Evolutionary conservation across 73 alveolate species (phyloP).

Genomic region (Tetrahymena thermophila): DNA sequence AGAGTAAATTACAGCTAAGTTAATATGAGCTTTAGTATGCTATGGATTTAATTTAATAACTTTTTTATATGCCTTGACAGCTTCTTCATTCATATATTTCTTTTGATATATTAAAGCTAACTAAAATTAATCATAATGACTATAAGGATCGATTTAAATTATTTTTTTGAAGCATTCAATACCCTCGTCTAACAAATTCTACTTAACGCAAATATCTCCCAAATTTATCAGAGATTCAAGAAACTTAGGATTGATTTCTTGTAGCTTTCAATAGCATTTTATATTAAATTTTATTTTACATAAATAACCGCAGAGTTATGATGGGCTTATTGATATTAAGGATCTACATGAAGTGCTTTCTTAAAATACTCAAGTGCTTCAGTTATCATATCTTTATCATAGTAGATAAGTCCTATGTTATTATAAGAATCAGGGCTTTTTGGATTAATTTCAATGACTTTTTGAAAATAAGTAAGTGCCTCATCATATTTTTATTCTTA

Average conservation of each 20-base stretch:
- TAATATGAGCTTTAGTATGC: no score
- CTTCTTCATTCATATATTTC: not conserved
- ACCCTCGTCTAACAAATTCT: not conserved
- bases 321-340: not conserved
- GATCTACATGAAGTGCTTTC: not conserved
- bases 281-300: no score
- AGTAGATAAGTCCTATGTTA: not conserved
- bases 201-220: not conserved
- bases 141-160: not conserved
- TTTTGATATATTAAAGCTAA: not conserved
- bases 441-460: not conserved
- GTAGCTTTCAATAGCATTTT: not conserved
- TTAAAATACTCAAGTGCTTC: not conserved
- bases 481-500: not conserved
- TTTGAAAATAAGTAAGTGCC: not conserved
- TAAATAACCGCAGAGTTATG: not conserved
- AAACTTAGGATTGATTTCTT: not conserved
- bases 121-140: no score
- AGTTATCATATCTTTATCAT: not conserved
- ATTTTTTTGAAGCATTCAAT: not conserved
- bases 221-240: no score
- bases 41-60: not conserved
- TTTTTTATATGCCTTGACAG: not conserved
- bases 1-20: no score
- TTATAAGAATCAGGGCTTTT: not conserved